A percentile compares a stretch with the other conserved stretches of the same genome.
These are phyloP conservation scores for Alternaria consortialis DNA, from an alignment of 2,329 filamentous ascomycete genomes.

Conservation along the genomic window DNA sequence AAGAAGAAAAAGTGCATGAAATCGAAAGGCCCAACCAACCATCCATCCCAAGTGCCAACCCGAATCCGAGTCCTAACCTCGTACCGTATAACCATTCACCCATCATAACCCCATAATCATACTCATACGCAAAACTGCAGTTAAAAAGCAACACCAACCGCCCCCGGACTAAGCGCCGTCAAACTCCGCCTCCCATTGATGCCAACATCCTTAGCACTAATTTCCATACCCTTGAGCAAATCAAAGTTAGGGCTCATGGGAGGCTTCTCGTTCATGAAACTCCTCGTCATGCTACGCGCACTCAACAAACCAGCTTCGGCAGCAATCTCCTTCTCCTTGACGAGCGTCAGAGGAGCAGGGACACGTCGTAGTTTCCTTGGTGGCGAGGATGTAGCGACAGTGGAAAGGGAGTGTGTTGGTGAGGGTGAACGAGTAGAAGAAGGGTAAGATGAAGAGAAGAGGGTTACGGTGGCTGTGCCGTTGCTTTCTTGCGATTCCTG, in stretches of 20 bases:
- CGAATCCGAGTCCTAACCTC: neutral
- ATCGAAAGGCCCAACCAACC: neutral
- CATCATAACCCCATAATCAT: neutral
- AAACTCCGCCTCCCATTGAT: slow-evolving; percentile 20
- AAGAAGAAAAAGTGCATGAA: neutral
- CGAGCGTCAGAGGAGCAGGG: slow-evolving; percentile 38
- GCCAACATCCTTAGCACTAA: slow-evolving; percentile 31
- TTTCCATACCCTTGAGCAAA: slow-evolving; percentile 45
- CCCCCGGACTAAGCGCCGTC: slow-evolving; percentile 25
- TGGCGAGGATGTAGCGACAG: slow-evolving; percentile 14
- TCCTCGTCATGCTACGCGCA: slow-evolving; percentile 25
- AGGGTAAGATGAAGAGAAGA: slow-evolving; percentile 31
- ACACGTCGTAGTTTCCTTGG: slow-evolving; percentile 36
- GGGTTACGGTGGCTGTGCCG: slow-evolving; percentile 43
- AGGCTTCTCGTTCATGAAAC: slow-evolving; percentile 34
- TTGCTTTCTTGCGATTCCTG: slow-evolving; percentile 42
- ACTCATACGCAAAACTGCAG: neutral
- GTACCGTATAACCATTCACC: neutral
- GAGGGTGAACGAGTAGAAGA: slow-evolving; percentile 21
- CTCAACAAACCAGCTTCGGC: slow-evolving; percentile 30
- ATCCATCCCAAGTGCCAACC: neutral
- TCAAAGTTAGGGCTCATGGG: slow-evolving; percentile 39
- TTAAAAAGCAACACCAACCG: slow-evolving; percentile 49
- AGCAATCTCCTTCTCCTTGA: slow-evolving; percentile 35
- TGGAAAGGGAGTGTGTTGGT: slow-evolving; percentile 8